Conservation (phyloP, 2,329 filamentous ascomycete genomes). For the Coniella vitis region DNA sequence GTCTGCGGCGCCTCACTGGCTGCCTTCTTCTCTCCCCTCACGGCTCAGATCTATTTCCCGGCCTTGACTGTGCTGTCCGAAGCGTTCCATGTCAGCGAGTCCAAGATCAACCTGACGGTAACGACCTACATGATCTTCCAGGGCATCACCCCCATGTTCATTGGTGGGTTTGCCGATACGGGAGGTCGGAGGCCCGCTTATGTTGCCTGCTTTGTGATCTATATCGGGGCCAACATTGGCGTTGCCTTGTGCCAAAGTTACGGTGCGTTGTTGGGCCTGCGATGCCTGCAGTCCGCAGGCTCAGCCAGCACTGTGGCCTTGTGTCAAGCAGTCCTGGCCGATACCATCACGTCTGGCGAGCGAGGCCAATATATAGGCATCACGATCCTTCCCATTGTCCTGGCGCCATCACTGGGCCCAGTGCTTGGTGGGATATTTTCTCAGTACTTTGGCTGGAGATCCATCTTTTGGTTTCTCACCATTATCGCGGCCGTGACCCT, state of each 20-base stretch:
- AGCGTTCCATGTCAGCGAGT: slow-evolving; percentile 36
- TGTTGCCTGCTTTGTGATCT: slow-evolving; percentile 44
- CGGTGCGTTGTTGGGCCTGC: slow-evolving; percentile 42
- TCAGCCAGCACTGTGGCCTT: slow-evolving; percentile 55
- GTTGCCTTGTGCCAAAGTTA: slow-evolving; percentile 44
- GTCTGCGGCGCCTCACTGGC: slow-evolving; percentile 32
- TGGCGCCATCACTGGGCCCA: slow-evolving; percentile 35
- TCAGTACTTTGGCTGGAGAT: slow-evolving; percentile 42
- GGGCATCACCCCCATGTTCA: slow-evolving; percentile 44
- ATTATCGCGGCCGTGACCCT: slow-evolving; percentile 30
- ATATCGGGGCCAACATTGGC: slow-evolving; percentile 46
- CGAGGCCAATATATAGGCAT: slow-evolving; percentile 53
- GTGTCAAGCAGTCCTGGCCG: slow-evolving; percentile 51
- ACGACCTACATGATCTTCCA: slow-evolving; percentile 55
- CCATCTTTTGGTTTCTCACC: slow-evolving; percentile 46
- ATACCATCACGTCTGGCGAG: slow-evolving; percentile 56
- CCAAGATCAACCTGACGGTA: slow-evolving; percentile 43
- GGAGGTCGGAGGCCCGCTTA: slow-evolving; percentile 49
- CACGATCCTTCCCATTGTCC: slow-evolving; percentile 39
- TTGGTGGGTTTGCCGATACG: slow-evolving; percentile 47
- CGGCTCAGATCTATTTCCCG: slow-evolving; percentile 48
- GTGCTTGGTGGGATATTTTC: slow-evolving; percentile 44
- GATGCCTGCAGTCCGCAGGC: slow-evolving; percentile 51
- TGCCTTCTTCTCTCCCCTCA: slow-evolving; percentile 40
- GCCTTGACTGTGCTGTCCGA: slow-evolving; percentile 41